Evolutionary conservation across 2,329 filamentous ascomycete species (phyloP).

Genomic region (Penicillium sp.): DNA sequence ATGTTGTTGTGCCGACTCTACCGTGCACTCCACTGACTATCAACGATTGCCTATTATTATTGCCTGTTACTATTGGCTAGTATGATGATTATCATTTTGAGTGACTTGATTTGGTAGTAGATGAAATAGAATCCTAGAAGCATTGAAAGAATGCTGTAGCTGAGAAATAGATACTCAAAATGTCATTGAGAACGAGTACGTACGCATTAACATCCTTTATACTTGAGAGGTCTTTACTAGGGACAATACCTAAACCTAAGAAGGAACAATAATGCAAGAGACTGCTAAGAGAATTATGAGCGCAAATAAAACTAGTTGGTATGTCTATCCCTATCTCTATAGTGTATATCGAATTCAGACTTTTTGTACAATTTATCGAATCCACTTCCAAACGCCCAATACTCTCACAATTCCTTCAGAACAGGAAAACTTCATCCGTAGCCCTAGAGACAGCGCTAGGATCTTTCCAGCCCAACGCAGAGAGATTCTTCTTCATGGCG

Average conservation of each 20-base stretch:
- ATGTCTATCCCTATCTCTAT: neutral
- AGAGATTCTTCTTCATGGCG: constrained; percentile 53
- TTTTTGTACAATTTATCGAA: neutral
- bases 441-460: constrained; percentile 52
- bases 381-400: neutral
- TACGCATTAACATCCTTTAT: neutral
- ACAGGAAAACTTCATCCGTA: constrained; percentile 36
- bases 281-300: neutral
- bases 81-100: too few relatives aligned
- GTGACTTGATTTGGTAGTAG: too few relatives aligned
- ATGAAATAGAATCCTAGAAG: too few relatives aligned
- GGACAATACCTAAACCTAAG: neutral
- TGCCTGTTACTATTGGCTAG: too few relatives aligned
- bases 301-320: neutral
- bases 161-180: too few relatives aligned
- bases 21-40: too few relatives aligned
- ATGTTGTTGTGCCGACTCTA: too few relatives aligned
- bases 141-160: too few relatives aligned
- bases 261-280: neutral
- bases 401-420: neutral
- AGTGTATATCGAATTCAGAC: neutral
- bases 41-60: too few relatives aligned
- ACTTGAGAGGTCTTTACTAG: neutral
- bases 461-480: constrained; percentile 50
- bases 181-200: too few relatives aligned